Percentiles rank a stretch among this genome's conserved stretches.
phyloP scores from a whole-genome alignment of 495 filamentous ascomycete genomes.

The Cercophora samala region DNA sequence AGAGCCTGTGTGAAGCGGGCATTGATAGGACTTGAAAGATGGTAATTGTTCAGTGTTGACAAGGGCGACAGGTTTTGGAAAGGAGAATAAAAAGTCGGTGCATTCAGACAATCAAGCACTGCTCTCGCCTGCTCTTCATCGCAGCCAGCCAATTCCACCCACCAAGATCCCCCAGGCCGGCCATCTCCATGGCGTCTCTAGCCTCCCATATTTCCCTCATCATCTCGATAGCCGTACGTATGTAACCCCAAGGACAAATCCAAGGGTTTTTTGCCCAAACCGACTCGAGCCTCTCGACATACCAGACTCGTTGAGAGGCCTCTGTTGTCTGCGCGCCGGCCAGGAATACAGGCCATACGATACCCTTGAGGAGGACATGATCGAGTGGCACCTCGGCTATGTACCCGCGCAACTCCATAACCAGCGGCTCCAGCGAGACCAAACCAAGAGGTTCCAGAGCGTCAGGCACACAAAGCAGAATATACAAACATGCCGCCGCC shows the following conservation, averaged over 20 bases:
- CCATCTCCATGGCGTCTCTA: constrained; percentile 24
- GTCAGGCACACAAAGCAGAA: constrained; percentile 31
- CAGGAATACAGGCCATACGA: constrained; percentile 57
- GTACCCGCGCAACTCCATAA: constrained; percentile 42
- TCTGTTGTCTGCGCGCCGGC: constrained; percentile 50
- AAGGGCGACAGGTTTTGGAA: too few species aligned
- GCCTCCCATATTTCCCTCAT: constrained; percentile 40
- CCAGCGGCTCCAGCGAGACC: constrained; percentile 32
- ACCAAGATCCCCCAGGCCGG: background rate
- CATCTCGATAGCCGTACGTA: constrained; percentile 43
- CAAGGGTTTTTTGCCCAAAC: constrained; percentile 33
- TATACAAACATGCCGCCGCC: constrained; percentile 43
- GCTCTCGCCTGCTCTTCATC: constrained; percentile 33
- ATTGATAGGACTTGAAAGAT: too few species aligned
- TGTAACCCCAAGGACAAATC: constrained; percentile 46
- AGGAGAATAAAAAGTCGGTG: background rate
- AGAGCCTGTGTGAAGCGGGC: too few species aligned
- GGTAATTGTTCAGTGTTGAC: too few species aligned
- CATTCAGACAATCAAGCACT: constrained; percentile 41
- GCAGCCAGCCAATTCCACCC: constrained; percentile 38
- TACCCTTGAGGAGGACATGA: constrained; percentile 51
- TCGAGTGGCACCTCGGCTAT: constrained; percentile 46
- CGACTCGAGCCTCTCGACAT: constrained; percentile 36
- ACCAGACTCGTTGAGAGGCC: constrained; percentile 32
- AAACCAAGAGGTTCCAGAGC: constrained; percentile 16